phyloP scores from a whole-genome alignment of 2,329 filamentous ascomycete species.

The Claviceps pazoutovae region DNA sequence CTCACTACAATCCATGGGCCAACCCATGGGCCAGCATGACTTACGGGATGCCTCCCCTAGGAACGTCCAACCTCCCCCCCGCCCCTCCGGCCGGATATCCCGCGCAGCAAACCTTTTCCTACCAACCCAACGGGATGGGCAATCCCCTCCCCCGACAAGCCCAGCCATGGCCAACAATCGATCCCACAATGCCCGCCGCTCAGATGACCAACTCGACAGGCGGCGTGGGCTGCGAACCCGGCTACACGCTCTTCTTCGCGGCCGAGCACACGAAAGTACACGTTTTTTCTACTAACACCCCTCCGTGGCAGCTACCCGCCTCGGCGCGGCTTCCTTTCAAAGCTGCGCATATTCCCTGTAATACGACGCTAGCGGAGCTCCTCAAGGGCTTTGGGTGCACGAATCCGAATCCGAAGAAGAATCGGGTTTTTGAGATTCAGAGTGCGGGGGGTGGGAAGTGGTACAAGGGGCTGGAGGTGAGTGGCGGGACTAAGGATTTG shows the following conservation, averaged over 20 bases:
- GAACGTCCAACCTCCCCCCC: slow-evolving; percentile 4
- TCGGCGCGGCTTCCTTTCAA: slow-evolving; percentile 31
- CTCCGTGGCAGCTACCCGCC: slow-evolving; percentile 38
- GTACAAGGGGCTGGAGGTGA: slow-evolving; percentile 40
- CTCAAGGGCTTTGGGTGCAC: slow-evolving; percentile 44
- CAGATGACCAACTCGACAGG: slow-evolving; percentile 44
- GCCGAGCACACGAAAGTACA: slow-evolving; percentile 44
- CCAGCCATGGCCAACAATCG: slow-evolving; percentile 27
- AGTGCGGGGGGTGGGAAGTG: slow-evolving; percentile 43
- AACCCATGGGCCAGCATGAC: slow-evolving; percentile 12
- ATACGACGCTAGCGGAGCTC: slow-evolving; percentile 39
- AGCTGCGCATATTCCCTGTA: slow-evolving; percentile 37
- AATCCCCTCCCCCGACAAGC: slow-evolving; percentile 25
- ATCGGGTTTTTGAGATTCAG: slow-evolving; percentile 42
- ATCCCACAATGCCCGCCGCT: slow-evolving; percentile 33
- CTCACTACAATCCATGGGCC: slow-evolving; percentile 11
- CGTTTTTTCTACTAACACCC: slow-evolving; percentile 34
- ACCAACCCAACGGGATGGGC: slow-evolving; percentile 25
- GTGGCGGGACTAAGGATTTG: slow-evolving; percentile 33
- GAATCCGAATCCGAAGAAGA: slow-evolving; percentile 36
- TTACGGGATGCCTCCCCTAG: slow-evolving; percentile 14
- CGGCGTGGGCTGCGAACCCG: slow-evolving; percentile 43
- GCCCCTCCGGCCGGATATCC: slow-evolving; percentile 13
- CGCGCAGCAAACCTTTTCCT: slow-evolving; percentile 14
- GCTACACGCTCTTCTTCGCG: slow-evolving; percentile 50